These are phyloP conservation scores for Pestalotiopsis sp. DNA, from an alignment of 2,329 filamentous ascomycete species.

Conservation along the genomic window DNA sequence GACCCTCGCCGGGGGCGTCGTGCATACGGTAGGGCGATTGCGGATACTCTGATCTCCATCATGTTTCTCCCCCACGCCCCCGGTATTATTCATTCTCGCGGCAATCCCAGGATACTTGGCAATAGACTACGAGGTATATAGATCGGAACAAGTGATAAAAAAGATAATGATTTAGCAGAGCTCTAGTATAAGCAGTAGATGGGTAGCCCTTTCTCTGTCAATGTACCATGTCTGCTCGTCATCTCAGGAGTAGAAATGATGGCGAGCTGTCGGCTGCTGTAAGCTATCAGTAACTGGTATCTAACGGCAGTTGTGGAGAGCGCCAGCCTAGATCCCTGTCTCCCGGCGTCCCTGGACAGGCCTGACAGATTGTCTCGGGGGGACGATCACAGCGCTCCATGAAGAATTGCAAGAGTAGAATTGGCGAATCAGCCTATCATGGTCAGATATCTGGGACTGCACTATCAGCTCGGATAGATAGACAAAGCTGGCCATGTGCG, in stretches of 20 bases:
- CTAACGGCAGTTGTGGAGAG: constrained; percentile 5
- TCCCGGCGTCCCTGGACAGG: constrained; percentile 1
- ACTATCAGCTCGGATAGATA: not conserved
- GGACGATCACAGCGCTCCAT: not conserved
- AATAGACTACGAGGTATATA: not conserved
- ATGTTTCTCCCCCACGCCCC: not conserved
- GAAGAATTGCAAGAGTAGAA: not conserved
- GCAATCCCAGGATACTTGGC: not conserved
- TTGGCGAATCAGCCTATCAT: not conserved
- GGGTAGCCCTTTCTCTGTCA: too few species aligned
- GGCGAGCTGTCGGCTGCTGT: not conserved
- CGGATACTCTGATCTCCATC: not conserved
- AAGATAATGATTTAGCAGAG: too few species aligned
- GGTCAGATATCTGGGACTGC: not conserved
- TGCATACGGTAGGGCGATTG: not conserved
- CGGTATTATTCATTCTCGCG: not conserved
- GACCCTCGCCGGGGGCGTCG: not conserved
- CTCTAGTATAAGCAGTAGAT: too few species aligned
- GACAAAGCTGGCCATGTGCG: not conserved
- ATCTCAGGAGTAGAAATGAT: too few species aligned
- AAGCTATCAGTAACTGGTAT: not conserved
- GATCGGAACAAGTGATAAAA: too few species aligned
- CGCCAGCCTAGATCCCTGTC: not conserved
- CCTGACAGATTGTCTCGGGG: not conserved
- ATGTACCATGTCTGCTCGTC: not conserved